Conservation (phyloP, 257 asterid genomes). For the Leptodermis oblonga region DNA sequence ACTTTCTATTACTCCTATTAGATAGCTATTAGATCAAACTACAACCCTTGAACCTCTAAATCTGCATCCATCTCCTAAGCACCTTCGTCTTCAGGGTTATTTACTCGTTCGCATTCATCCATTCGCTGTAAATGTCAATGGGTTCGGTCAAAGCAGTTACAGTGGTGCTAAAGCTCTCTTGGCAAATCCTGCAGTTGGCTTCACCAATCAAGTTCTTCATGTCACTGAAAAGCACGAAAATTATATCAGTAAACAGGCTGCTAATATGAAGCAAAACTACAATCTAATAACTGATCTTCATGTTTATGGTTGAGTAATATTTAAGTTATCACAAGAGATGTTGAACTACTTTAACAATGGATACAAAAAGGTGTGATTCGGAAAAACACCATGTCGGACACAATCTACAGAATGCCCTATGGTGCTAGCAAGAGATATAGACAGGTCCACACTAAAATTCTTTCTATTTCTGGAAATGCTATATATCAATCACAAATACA, state of each 20-base stretch:
- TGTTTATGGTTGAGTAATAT: background rate
- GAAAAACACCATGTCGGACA: background rate
- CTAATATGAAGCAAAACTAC: background rate
- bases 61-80: conserved; percentile 24
- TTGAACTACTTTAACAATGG: background rate
- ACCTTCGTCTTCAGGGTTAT: conserved; percentile 62
- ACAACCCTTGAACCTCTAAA: background rate
- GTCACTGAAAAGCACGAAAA: conserved; percentile 49
- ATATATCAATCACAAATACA: background rate
- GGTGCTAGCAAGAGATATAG: background rate
- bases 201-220: conserved; percentile 85
- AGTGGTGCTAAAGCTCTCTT: conserved; percentile 88
- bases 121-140: conserved; percentile 85
- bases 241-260: background rate
- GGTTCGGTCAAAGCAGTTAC: conserved; percentile 80
- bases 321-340: background rate
- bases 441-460: background rate
- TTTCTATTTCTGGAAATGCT: background rate
- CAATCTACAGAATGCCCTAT: background rate
- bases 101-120: conserved; percentile 96
- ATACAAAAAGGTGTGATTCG: background rate
- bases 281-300: background rate
- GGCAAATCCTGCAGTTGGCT: conserved; percentile 73
- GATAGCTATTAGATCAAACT: background rate
- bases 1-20: background rate